phyloP scores from a whole-genome alignment of 805 yeast genomes.

The Dipodascopsis uninucleata region DNA sequence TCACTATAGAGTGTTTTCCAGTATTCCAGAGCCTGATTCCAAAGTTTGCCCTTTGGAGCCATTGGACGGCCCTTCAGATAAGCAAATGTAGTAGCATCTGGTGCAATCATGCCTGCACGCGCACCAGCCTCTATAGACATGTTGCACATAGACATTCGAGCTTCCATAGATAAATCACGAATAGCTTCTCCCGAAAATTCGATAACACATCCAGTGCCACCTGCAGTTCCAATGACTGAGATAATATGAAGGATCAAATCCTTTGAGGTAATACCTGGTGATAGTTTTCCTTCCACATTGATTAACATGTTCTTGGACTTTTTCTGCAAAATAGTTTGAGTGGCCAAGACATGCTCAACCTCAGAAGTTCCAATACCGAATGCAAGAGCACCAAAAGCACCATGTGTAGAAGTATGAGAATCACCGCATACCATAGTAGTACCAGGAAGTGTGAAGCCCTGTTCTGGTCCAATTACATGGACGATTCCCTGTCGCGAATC shows the following conservation, averaged over 20 bases:
- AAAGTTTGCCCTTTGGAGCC: conserved; percentile 89
- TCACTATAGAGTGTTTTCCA: conserved; percentile 89
- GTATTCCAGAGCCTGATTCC: conserved; percentile 90
- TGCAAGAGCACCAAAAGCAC: conserved; percentile 96
- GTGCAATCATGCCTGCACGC: conserved; percentile 98
- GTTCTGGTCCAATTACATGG: conserved; percentile 98
- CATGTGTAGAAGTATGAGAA: conserved; percentile 97
- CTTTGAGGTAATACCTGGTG: conserved; percentile 90
- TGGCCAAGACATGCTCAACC: conserved; percentile 97
- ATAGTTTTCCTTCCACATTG: conserved; percentile 74
- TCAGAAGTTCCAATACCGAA: conserved; percentile 99
- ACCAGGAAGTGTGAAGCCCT: conserved; percentile 97
- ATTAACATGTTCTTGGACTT: conserved; percentile 96
- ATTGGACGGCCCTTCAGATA: conserved; percentile 91
- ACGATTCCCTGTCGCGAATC: conserved; percentile 97
- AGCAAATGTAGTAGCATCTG: conserved; percentile 83
- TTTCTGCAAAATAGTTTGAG: conserved; percentile 91
- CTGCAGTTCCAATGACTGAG: conserved; percentile 97
- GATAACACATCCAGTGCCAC: conserved; percentile 96
- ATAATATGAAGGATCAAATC: conserved; percentile 92
- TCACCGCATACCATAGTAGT: conserved; percentile 99
- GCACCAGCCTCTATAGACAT: conserved; percentile 99
- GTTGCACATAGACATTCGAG: conserved; percentile 98
- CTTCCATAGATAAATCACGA: conserved; percentile 87
- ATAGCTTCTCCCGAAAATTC: conserved; percentile 97